A percentile compares a stretch with the other conserved stretches of the same genome.
phyloP scores from a whole-genome alignment of 2,329 filamentous ascomycete genomes.

The Aspergillus tanneri region DNA sequence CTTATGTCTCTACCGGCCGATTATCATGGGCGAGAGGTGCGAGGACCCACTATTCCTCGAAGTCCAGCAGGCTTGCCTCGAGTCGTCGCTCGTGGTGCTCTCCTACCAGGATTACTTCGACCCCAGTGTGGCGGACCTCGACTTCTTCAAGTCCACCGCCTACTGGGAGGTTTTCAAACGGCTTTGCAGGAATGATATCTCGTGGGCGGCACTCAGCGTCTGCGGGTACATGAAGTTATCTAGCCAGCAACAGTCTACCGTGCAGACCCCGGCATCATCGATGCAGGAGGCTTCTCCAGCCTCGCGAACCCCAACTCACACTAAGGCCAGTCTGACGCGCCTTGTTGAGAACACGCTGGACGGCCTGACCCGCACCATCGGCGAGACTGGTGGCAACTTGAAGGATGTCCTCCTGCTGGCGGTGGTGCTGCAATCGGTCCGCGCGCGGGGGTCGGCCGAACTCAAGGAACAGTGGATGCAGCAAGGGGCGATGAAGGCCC shows the following conservation, averaged over 20 bases:
- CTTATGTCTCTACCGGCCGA: slow-evolving; percentile 30
- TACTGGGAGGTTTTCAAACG: slow-evolving; percentile 31
- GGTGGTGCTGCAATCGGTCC: slow-evolving; percentile 30
- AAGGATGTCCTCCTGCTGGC: slow-evolving; percentile 34
- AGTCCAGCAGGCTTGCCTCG: slow-evolving; percentile 23
- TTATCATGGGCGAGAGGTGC: slow-evolving; percentile 15
- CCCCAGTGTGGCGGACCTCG: slow-evolving; percentile 28
- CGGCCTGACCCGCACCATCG: slow-evolving; percentile 26
- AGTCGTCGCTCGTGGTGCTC: slow-evolving; percentile 27
- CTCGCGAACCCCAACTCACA: slow-evolving; percentile 2
- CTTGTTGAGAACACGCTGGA: slow-evolving; percentile 33
- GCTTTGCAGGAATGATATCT: slow-evolving; percentile 30
- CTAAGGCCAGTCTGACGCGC: slow-evolving; percentile 27
- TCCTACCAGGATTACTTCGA: slow-evolving; percentile 36
- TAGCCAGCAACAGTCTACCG: slow-evolving; percentile 2
- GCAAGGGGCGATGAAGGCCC: slow-evolving; percentile 25
- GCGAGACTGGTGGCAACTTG: slow-evolving; percentile 28
- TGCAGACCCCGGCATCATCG: background rate
- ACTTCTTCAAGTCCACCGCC: slow-evolving; percentile 21
- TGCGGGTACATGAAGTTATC: slow-evolving; percentile 30
- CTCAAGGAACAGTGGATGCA: slow-evolving; percentile 28
- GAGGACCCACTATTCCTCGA: slow-evolving; percentile 19
- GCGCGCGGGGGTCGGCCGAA: slow-evolving; percentile 26
- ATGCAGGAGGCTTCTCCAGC: background rate
- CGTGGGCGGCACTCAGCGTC: slow-evolving; percentile 31